phyloP scores from a whole-genome alignment of 176 grass and related monocot genomes.

The Musa troglodytarum region DNA sequence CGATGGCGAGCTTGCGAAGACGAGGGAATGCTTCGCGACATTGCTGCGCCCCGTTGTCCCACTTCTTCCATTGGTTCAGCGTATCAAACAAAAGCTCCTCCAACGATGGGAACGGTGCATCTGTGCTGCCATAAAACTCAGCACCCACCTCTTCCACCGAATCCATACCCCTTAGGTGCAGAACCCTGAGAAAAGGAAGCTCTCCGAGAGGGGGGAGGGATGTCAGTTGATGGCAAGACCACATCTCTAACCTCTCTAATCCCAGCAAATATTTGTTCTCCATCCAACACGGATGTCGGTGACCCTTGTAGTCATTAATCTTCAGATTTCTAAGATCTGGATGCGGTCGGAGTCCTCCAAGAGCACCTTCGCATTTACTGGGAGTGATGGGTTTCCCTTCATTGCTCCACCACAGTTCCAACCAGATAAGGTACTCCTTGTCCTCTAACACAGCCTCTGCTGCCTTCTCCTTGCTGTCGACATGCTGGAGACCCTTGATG shows the following conservation, averaged over 20 bases:
- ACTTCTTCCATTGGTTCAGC: conserved; percentile 27
- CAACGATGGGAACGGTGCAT: conserved; percentile 28
- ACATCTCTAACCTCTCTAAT: conserved; percentile 10
- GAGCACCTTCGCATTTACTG: neutral
- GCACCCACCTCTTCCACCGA: conserved; percentile 15
- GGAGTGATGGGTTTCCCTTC: too few relatives aligned
- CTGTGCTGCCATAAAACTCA: conserved; percentile 37
- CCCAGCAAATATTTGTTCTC: conserved; percentile 18
- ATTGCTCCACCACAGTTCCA: too few relatives aligned
- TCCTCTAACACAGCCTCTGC: conserved; percentile 32
- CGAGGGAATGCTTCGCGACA: conserved; percentile 20
- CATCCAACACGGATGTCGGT: conserved; percentile 34
- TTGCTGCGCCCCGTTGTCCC: conserved; percentile 20
- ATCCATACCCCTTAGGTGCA: conserved; percentile 30
- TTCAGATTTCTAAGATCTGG: conserved; percentile 29
- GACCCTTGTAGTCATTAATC: conserved; percentile 34
- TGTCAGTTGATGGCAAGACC: conserved; percentile 23
- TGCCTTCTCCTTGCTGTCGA: conserved; percentile 33
- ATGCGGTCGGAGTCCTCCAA: conserved; percentile 41
- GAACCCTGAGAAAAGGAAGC: conserved; percentile 35
- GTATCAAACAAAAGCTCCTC: conserved; percentile 37
- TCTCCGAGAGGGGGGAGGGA: conserved; percentile 43
- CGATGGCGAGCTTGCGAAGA: conserved; percentile 32
- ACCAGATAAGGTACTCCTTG: conserved; percentile 25
- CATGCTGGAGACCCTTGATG: conserved; percentile 55